These are phyloP conservation scores for Acacia acuminata DNA, from an alignment of 306 rosid genomes.

Conservation along the genomic window DNA sequence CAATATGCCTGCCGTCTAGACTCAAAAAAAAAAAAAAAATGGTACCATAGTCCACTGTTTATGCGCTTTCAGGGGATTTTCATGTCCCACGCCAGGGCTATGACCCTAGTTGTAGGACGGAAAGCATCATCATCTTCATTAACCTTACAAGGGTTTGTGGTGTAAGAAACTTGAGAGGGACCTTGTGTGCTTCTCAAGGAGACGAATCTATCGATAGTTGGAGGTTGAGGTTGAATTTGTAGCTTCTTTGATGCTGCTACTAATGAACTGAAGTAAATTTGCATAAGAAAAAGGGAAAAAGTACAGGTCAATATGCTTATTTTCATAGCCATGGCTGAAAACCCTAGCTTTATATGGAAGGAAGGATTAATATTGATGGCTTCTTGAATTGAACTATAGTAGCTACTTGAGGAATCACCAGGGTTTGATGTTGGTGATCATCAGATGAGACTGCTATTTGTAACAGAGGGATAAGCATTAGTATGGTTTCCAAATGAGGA, in stretches of 20 bases:
- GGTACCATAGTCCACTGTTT: background rate
- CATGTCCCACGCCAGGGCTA: slow-evolving; percentile 67
- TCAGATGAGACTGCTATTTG: slow-evolving; percentile 50
- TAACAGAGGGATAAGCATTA: too few relatives aligned
- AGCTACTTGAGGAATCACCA: too few relatives aligned
- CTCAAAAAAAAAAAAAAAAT: too few relatives aligned
- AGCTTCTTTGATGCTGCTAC: slow-evolving; percentile 49
- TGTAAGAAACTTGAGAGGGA: slow-evolving; percentile 47
- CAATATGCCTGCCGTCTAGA: too few relatives aligned
- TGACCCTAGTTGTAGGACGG: slow-evolving; percentile 66
- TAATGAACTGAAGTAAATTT: slow-evolving; percentile 24
- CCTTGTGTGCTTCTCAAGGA: slow-evolving; percentile 37
- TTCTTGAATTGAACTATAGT: too few relatives aligned
- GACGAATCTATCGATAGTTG: slow-evolving; percentile 32
- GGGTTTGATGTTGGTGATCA: background rate
- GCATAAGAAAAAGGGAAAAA: slow-evolving; percentile 37
- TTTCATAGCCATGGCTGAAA: slow-evolving; percentile 8
- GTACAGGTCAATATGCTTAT: slow-evolving; percentile 7
- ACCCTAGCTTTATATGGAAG: too few relatives aligned
- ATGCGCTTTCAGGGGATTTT: slow-evolving; percentile 35
- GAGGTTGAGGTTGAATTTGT: slow-evolving; percentile 33
- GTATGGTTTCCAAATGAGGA: slow-evolving; percentile 17
- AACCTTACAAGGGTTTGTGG: slow-evolving; percentile 46
- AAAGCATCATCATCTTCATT: slow-evolving; percentile 49
- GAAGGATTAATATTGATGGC: too few relatives aligned